These are phyloP conservation scores for Trypanosoma platydactyli DNA, from an alignment of 208 protist species.

Conservation along the genomic window DNA sequence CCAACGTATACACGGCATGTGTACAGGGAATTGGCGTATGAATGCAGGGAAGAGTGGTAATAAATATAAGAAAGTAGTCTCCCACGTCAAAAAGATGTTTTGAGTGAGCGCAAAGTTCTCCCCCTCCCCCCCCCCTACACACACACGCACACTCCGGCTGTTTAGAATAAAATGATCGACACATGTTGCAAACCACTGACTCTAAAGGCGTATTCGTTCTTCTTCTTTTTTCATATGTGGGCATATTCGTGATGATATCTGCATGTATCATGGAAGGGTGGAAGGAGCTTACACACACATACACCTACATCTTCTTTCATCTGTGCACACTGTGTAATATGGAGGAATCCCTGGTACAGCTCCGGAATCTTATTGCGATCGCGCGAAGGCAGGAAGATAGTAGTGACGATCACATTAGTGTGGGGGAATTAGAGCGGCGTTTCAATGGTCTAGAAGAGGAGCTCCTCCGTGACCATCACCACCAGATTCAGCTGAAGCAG, in stretches of 20 bases:
- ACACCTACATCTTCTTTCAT: background rate
- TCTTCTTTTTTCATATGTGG: constrained; percentile 11
- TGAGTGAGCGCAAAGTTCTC: background rate
- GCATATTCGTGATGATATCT: background rate
- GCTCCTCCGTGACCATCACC: constrained; percentile 9
- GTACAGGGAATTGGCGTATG: too few species aligned
- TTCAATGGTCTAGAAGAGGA: constrained; percentile 8
- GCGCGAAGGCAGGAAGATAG: constrained; percentile 1
- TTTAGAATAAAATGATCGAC: too few species aligned
- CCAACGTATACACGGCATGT: too few species aligned
- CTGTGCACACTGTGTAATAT: constrained; percentile 1
- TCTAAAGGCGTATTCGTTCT: constrained; percentile 4
- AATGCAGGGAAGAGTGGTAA: constrained; percentile 2
- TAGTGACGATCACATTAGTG: constrained; percentile 5
- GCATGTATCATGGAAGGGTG: background rate
- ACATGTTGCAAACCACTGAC: background rate
- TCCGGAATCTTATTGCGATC: constrained; percentile 9
- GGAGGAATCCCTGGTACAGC: constrained; percentile 12
- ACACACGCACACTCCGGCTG: background rate
- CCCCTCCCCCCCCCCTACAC: too few species aligned
- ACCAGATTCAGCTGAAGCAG: background rate
- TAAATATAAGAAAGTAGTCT: constrained; percentile 16
- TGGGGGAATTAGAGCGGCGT: constrained; percentile 8
- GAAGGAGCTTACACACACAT: background rate
- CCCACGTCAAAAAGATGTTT: background rate